Base-by-base conservation (phyloP, 345 rosid genomes). In the Eutrema japonicum region DNA sequence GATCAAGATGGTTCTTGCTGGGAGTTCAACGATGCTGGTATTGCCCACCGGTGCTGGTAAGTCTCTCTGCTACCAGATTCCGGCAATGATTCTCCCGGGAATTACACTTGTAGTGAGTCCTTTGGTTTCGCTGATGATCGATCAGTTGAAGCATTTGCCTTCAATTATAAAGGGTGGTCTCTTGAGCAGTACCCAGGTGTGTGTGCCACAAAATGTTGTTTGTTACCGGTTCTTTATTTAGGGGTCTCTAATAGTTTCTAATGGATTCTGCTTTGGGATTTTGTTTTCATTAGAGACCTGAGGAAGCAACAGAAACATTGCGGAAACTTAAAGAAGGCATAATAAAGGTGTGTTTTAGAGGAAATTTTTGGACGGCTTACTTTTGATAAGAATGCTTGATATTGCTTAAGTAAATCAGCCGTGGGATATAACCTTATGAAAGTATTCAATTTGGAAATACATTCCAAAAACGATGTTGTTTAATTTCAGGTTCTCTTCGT, bases 1-100 rank as follows among this genome's bases (percentile, higher is more conserved):
- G 2, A 79, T 78, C 58, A 74, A 74, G 59, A 79, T 70, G 82
- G 64, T 79, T 64, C 89, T 95, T 53, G 76, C 73, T 56, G 89
- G 90, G 66, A 82, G 79, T 73, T 89, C 97, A 0, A 75, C 89
- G 2, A 87, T 95, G 97, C 80, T 95, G 43, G 92, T 95, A 42
- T 80, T 95, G 84, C 96, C 97, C 10, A 92, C 97, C 0, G 99
- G 99, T 61, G 89, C 96, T 4, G 99, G 96, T 12, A 95, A 95
- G 79, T 88, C 99, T 0, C 68, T 95, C 61, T 95, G 96, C 74
- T 95, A 95, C 84, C 97, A 92, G 80, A 86, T 95, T 49, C 97
- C 99, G 3, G 91, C 99, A 0, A 75, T 92, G 88, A 56, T 92
- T 78, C 81, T 92, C 37, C 83, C 88, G 0, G 99, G 99, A 18